phyloP scores from a whole-genome alignment of 768 basidiomycete genomes.

The Boletus rubescentipes region DNA sequence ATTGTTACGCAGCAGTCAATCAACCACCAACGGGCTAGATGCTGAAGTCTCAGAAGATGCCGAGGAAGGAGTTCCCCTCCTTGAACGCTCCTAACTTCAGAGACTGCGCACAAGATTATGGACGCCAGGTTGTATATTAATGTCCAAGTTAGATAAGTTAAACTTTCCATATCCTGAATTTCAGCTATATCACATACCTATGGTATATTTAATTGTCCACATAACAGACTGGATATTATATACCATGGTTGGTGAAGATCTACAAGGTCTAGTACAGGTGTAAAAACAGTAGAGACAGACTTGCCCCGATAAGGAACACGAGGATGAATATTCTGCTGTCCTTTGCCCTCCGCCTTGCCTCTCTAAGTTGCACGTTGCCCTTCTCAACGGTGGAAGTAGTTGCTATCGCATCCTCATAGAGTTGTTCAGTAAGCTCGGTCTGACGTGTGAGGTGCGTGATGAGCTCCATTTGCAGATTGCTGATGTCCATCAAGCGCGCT shows the following conservation, averaged over 20 bases:
- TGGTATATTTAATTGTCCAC: background rate
- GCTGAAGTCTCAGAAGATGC: slow-evolving; percentile 60
- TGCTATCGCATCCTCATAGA: slow-evolving; percentile 93
- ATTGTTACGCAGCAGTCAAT: slow-evolving; percentile 46
- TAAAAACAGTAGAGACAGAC: slow-evolving; percentile 86
- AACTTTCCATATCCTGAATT: background rate
- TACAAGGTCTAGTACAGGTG: slow-evolving; percentile 72
- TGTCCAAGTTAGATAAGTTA: background rate
- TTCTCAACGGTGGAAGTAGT: slow-evolving; percentile 84
- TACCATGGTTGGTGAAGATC: slow-evolving; percentile 1
- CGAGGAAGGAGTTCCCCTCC: slow-evolving; percentile 59
- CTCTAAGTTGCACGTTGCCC: slow-evolving; percentile 87
- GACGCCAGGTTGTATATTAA: background rate
- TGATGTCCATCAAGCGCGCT: slow-evolving; percentile 88
- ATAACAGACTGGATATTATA: slow-evolving; percentile 5
- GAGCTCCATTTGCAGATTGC: slow-evolving; percentile 88
- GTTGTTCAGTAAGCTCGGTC: slow-evolving; percentile 87
- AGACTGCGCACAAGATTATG: background rate
- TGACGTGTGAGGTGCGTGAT: slow-evolving; percentile 85
- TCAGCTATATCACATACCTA: background rate
- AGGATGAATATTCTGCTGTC: slow-evolving; percentile 89
- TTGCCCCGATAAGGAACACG: slow-evolving; percentile 89
- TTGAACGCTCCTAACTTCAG: slow-evolving; percentile 3
- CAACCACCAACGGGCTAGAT: slow-evolving; percentile 52
- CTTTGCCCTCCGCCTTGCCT: slow-evolving; percentile 82